Evolutionary conservation across 2,329 filamentous ascomycete species (phyloP), one percentile per base, ranked within the genome.

Genomic region (Phaeophleospora eucalypticola): DNA sequence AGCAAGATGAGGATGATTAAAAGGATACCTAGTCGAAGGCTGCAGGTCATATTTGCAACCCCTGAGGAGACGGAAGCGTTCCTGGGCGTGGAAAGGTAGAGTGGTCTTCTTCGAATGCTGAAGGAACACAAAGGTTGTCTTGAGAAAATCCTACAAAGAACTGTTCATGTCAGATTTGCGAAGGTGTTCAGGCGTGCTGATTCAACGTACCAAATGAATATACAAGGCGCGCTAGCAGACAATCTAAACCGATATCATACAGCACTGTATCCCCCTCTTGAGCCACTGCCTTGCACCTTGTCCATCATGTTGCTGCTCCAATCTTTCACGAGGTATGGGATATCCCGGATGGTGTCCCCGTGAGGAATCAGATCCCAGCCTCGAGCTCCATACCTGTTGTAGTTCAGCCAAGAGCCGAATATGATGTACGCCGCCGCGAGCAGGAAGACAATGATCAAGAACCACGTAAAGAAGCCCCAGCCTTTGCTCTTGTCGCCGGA

Each of bases 391-490:
- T 95, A 95, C 52, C 90, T 87, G 73, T 89, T 96, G 78, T 97
- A 97, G 75, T 97, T 97, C 67, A 97, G 83, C 93, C 93, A 98
- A 16, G 90, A 95, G 55, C 91, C 90, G 64, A 97, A 97, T 67
- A 97, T 95, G 56, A 98, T 83, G 71, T 97, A 98, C 18, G 90
- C 74, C 2, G 93, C 89, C 34, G 83, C 85, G 37, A 81, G 81
- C 53, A 97, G 78, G 79, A 98, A 98, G 49, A 85, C 72, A 58
- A 97, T 82, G 58, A 98, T 83, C 58, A 97, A 81, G 62, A 97
- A 80, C 93, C 93, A 98, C 15, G 91, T 96, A 63, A 97, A 97
- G 75, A 96, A 93, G 1, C 93, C 93, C 93, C 91, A 97, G 63
- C 81, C 78, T 43, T 75, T 72, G 43, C 75, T 73, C 47, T 73